Percentiles rank a stretch among this genome's conserved stretches.
Conservation (phyloP, 2,329 filamentous ascomycete genomes). For the Neocucurbitaria cava region DNA sequence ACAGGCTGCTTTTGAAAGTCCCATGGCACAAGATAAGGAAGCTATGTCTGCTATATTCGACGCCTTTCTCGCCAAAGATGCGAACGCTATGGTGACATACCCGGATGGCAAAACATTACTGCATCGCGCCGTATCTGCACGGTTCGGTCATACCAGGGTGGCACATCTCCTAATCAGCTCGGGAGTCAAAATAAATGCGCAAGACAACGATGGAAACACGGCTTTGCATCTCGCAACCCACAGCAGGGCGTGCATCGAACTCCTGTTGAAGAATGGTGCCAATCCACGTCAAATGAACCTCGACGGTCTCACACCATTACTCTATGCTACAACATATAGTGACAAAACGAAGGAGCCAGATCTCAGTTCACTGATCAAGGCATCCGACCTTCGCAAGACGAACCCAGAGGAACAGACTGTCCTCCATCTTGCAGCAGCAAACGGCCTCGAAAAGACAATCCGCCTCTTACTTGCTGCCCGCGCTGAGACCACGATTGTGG, state of each 20-base stretch:
- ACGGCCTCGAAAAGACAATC: conserved; percentile 31
- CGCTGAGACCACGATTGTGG: conserved; percentile 29
- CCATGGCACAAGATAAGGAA: conserved; percentile 32
- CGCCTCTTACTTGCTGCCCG: conserved; percentile 29
- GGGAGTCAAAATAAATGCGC: conserved; percentile 28
- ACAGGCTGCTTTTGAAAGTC: conserved; percentile 35
- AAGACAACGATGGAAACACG: conserved; percentile 34
- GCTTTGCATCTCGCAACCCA: conserved; percentile 35
- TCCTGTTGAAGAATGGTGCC: conserved; percentile 34
- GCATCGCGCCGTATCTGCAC: conserved; percentile 31
- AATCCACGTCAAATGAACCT: conserved; percentile 23
- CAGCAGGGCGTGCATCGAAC: conserved; percentile 29
- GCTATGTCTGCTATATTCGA: conserved; percentile 28
- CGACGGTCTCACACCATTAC: conserved; percentile 31
- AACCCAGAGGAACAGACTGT: conserved; percentile 26
- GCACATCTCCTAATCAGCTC: conserved; percentile 31
- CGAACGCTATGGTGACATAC: conserved; percentile 28
- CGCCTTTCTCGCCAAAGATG: conserved; percentile 33
- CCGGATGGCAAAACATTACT: conserved; percentile 40
- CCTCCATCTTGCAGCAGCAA: conserved; percentile 39
- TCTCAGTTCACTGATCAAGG: conserved; percentile 31
- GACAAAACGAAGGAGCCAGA: conserved; percentile 29
- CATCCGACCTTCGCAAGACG: conserved; percentile 25
- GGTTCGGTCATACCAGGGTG: conserved; percentile 23
- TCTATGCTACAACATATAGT: conserved; percentile 16